Conservation (phyloP, 805 yeast species). For the Candida orba region DNA sequence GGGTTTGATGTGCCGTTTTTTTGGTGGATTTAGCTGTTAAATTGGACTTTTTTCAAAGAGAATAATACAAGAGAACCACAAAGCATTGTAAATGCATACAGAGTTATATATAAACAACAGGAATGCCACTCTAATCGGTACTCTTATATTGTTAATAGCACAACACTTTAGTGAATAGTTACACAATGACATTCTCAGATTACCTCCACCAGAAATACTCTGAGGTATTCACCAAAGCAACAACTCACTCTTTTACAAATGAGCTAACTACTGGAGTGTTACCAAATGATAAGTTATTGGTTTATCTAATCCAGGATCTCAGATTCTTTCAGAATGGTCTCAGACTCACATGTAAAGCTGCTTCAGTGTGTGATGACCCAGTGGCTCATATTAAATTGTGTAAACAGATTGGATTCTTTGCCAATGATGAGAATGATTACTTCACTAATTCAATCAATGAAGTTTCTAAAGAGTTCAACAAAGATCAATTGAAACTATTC, state of each 20-base stretch:
- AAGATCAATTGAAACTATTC: conserved; percentile 12
- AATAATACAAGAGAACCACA: not conserved
- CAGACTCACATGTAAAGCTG: conserved; percentile 35
- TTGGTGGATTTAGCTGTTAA: too few species aligned
- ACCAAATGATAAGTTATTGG: conserved; percentile 33
- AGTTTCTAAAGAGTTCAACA: conserved; percentile 15
- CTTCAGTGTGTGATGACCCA: conserved; percentile 36
- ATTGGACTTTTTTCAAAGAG: too few species aligned
- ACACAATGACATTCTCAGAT: conserved; percentile 7
- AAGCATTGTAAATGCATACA: not conserved
- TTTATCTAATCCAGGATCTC: conserved; percentile 43
- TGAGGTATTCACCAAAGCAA: conserved; percentile 8
- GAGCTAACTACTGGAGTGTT: conserved; percentile 42
- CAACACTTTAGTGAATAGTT: not conserved
- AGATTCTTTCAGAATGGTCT: conserved; percentile 38
- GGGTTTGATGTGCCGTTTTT: too few species aligned
- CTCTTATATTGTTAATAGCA: too few species aligned
- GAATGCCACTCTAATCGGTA: too few species aligned
- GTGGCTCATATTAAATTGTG: conserved; percentile 34
- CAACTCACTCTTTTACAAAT: conserved; percentile 10
- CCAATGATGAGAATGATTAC: conserved; percentile 42
- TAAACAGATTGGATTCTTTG: conserved; percentile 44
- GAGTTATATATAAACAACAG: not conserved
- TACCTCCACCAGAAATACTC: conserved; percentile 1
- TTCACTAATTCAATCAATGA: conserved; percentile 29